These are phyloP conservation scores for Oryza australiensis DNA, from an alignment of 176 grass and related monocot species.

Conservation along the genomic window DNA sequence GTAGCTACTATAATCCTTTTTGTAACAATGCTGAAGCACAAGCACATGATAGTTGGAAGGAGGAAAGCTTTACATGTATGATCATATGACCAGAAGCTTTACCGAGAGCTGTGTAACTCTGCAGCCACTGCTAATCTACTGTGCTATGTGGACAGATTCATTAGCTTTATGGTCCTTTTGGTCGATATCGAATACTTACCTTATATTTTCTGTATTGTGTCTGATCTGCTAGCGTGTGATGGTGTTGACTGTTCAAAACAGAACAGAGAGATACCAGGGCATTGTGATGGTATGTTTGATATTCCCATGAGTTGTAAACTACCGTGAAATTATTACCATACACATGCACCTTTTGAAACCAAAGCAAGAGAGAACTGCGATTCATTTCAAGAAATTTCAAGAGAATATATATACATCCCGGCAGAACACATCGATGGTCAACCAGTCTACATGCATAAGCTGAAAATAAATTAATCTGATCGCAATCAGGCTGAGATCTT, in stretches of 20 bases:
- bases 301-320: no score
- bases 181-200: not conserved
- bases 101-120: constrained; percentile 27
- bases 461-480: not conserved
- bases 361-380: no score
- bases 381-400: no score
- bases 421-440: not conserved
- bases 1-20: constrained; percentile 6
- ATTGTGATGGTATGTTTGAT: not conserved
- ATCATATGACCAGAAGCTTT: constrained; percentile 11
- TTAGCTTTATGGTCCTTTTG: not conserved
- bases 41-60: constrained; percentile 31
- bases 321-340: not conserved
- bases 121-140: constrained; percentile 38
- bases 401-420: no score
- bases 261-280: not conserved
- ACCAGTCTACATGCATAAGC: not conserved
- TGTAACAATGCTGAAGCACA: constrained; percentile 34
- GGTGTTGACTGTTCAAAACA: not conserved
- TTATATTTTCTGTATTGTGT: not conserved
- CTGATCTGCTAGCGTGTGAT: not conserved
- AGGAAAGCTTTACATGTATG: constrained; percentile 14
- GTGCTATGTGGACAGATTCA: not conserved
- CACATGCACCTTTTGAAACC: no score
- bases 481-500: not conserved